Base-by-base conservation (phyloP, 2,329 filamentous ascomycete species). In the Capronia coronata region DNA sequence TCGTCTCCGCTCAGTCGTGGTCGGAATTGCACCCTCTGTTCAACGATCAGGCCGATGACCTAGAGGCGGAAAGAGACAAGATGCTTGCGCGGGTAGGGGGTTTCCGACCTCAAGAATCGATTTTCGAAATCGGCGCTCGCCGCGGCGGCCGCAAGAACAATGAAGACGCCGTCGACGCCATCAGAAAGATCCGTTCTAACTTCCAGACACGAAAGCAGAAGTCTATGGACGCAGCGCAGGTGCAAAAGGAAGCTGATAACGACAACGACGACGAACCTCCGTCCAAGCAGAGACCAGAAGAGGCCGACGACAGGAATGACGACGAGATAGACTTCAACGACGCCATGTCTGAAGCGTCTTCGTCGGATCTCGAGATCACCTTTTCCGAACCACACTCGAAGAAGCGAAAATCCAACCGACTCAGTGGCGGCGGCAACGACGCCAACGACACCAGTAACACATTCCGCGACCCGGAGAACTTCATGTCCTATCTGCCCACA, bases 401-500 rank as follows among this genome's bases (percentile, higher is more conserved):
- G 55, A 61, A 48, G 57, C 54, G 23, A 60, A 70, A 57, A 65
- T 69, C 62, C 67, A 70, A 49, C 67, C 80, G 67, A 64, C 79
- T 73, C n/a, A n/a, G n/a, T n/a, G n/a, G n/a, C n/a, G n/a, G n/a
- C n/a, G n/a, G n/a, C n/a, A n/a, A n/a, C n/a, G n/a, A n/a, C 67
- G 78, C 72, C 62, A 79, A 64, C 14, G 48, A 65, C 55, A 49
- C 54, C 10, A 78, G 14, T n/a, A n/a, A n/a, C 14, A 9, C 82
- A 39, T 95, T 82, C 77, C 82, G 87, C 64, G 90, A 96, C 65
- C 78, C 83, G 0, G 90, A 96, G 38, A 81, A 93, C 60, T 98
- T 94, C 80, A 97, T 98, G 89, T 86, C 87, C 8, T 98, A 98
- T 75, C 87, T 82, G 1, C 93, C 93, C 0, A 83, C 86, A 54